Evolutionary conservation across 2,329 filamentous ascomycete genomes (phyloP).

Genomic region (Colletotrichum lupini): DNA sequence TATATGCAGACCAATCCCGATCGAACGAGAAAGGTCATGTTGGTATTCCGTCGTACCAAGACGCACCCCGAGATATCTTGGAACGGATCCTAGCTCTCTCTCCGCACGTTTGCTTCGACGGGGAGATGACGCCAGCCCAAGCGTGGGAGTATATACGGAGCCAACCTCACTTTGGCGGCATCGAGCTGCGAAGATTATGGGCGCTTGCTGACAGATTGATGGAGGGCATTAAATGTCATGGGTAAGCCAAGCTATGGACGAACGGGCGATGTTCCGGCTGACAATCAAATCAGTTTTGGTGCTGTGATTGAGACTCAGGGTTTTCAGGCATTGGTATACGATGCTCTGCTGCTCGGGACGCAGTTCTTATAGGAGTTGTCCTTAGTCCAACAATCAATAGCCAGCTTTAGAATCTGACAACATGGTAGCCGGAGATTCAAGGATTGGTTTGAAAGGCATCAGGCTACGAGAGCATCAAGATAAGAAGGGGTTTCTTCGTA

Average conservation of each 20-base stretch:
- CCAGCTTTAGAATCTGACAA: not conserved
- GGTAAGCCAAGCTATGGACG: slow-evolving; percentile 36
- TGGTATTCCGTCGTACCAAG: slow-evolving; percentile 7
- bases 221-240: slow-evolving; percentile 49
- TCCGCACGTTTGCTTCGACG: slow-evolving; percentile 41
- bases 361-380: not conserved
- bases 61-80: slow-evolving; percentile 38
- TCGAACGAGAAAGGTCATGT: not conserved
- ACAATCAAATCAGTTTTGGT: slow-evolving; percentile 11
- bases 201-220: slow-evolving; percentile 42
- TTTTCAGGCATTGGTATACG: slow-evolving; percentile 16
- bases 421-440: too few species aligned
- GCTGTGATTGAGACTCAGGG: slow-evolving; percentile 8
- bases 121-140: slow-evolving; percentile 52
- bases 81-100: slow-evolving; percentile 41
- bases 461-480: too few species aligned
- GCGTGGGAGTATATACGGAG: slow-evolving; percentile 49
- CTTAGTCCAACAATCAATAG: not conserved
- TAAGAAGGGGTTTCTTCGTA: too few species aligned
- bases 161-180: slow-evolving; percentile 44
- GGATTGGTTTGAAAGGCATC: too few species aligned
- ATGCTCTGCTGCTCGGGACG: not conserved
- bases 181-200: slow-evolving; percentile 43
- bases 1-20: not conserved
- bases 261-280: too few species aligned